phyloP scores from a whole-genome alignment of 192 early-diverging fungal species.

The Funneliformis mosseae region DNA sequence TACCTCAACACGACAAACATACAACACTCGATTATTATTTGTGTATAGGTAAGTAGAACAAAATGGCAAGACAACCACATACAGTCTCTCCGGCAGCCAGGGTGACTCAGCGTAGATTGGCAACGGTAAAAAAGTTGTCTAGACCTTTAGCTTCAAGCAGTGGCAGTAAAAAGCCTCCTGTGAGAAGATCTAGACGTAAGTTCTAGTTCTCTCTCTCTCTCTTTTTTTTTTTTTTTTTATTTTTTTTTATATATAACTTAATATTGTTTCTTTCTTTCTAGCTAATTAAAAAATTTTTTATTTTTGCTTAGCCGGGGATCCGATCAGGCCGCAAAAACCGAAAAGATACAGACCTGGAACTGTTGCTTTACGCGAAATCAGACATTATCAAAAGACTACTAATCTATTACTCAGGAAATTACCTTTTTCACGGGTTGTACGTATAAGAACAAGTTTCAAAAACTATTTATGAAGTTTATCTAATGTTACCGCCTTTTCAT shows the following conservation, averaged over 20 bases:
- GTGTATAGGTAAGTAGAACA: not conserved
- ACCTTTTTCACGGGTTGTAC: conserved; percentile 84
- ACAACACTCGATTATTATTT: not conserved
- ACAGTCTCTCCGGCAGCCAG: not conserved
- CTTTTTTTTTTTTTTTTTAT: too few species aligned
- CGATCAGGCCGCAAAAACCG: not conserved
- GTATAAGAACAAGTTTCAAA: conserved; percentile 1
- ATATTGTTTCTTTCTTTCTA: too few species aligned
- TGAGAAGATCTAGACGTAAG: not conserved
- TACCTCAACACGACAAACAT: not conserved
- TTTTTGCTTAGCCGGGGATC: not conserved
- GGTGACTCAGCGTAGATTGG: not conserved
- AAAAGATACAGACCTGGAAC: conserved; percentile 72
- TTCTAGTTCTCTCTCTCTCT: too few species aligned
- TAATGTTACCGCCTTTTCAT: not conserved
- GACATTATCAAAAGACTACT: conserved; percentile 81
- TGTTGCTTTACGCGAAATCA: conserved; percentile 81
- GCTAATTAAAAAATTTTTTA: too few species aligned
- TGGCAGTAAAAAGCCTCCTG: not conserved
- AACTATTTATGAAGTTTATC: conserved; percentile 18
- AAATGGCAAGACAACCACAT: conserved; percentile 10
- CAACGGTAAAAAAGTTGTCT: not conserved
- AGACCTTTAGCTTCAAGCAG: not conserved
- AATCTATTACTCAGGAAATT: conserved; percentile 79
- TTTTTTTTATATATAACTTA: too few species aligned